Evolutionary conservation across 192 early-diverging fungal species (phyloP).

Genomic region (Mortierella antarctica): DNA sequence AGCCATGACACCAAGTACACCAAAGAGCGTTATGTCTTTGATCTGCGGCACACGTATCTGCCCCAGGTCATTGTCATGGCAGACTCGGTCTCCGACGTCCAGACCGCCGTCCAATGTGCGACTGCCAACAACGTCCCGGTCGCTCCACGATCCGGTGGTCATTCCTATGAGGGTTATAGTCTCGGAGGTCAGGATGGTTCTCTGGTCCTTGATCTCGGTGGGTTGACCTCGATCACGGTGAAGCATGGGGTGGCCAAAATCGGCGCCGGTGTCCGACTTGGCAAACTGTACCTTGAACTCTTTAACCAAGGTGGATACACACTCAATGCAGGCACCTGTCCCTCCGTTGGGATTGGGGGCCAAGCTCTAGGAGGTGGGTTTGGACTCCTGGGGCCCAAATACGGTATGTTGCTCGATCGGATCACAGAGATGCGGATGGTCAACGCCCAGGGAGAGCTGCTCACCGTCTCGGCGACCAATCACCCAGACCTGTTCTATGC

Average conservation of each 20-base stretch:
- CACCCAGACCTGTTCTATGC: constrained; percentile 74
- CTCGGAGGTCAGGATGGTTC: constrained; percentile 57
- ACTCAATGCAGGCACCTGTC: constrained; percentile 66
- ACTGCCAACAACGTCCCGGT: constrained; percentile 32
- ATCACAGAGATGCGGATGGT: constrained; percentile 59
- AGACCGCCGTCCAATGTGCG: constrained; percentile 50
- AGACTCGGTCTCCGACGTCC: constrained; percentile 19
- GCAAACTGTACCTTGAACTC: constrained; percentile 59
- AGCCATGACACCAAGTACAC: constrained; percentile 1
- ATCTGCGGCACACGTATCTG: constrained; percentile 27
- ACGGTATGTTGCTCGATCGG: constrained; percentile 63
- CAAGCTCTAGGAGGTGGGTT: constrained; percentile 68
- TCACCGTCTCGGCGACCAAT: constrained; percentile 41
- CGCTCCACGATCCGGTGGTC: constrained; percentile 61
- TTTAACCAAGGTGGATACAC: constrained; percentile 50
- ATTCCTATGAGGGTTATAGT: constrained; percentile 67
- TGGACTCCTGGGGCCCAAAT: constrained; percentile 60
- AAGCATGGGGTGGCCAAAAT: constrained; percentile 30
- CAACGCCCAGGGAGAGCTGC: constrained; percentile 58
- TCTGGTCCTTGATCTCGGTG: constrained; percentile 63
- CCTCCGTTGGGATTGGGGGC: constrained; percentile 71
- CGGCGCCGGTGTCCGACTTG: constrained; percentile 63
- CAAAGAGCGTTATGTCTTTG: constrained; percentile 30
- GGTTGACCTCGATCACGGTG: constrained; percentile 45
- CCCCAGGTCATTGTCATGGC: constrained; percentile 41